phyloP scores from a whole-genome alignment of 1,284 basidiomycete species.

The Tylopilus sp. region DNA sequence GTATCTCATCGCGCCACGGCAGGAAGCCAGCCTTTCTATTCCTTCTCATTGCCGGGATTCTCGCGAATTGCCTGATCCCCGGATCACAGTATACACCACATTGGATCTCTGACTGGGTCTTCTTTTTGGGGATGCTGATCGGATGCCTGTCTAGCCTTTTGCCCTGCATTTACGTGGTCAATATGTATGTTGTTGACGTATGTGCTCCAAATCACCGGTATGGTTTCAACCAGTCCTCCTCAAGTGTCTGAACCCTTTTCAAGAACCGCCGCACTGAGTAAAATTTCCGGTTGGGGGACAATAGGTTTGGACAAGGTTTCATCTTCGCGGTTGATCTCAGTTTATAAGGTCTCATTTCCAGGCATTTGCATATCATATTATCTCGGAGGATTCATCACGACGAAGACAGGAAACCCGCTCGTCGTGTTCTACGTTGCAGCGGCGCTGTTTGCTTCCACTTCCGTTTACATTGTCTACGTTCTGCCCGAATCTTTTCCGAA shows the following conservation, averaged over 20 bases:
- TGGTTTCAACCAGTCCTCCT: conserved; percentile 32
- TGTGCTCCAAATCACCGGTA: conserved; percentile 12
- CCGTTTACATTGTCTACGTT: conserved; percentile 34
- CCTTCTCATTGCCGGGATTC: too few relatives aligned
- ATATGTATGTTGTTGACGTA: too few relatives aligned
- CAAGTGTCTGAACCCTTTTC: too few relatives aligned
- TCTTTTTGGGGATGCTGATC: too few relatives aligned
- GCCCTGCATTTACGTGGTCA: too few relatives aligned
- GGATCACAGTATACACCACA: too few relatives aligned
- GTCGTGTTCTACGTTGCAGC: conserved; percentile 40
- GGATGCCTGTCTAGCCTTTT: too few relatives aligned
- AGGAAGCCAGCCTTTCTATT: too few relatives aligned
- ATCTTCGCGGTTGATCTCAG: neutral
- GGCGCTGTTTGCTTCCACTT: conserved; percentile 23
- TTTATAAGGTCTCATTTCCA: conserved; percentile 22
- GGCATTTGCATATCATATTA: conserved; percentile 40
- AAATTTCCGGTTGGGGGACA: conserved; percentile 39
- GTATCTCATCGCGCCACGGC: too few relatives aligned
- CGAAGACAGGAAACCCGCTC: conserved; percentile 32
- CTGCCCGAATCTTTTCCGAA: conserved; percentile 46
- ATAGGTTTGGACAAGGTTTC: conserved; percentile 30
- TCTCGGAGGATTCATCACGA: conserved; percentile 44
- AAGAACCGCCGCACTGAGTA: conserved; percentile 44
- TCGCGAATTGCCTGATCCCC: too few relatives aligned
- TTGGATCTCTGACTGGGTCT: too few relatives aligned